These are phyloP conservation scores for Asclepias syriaca DNA, from an alignment of 257 asterid species.

Conservation along the genomic window DNA sequence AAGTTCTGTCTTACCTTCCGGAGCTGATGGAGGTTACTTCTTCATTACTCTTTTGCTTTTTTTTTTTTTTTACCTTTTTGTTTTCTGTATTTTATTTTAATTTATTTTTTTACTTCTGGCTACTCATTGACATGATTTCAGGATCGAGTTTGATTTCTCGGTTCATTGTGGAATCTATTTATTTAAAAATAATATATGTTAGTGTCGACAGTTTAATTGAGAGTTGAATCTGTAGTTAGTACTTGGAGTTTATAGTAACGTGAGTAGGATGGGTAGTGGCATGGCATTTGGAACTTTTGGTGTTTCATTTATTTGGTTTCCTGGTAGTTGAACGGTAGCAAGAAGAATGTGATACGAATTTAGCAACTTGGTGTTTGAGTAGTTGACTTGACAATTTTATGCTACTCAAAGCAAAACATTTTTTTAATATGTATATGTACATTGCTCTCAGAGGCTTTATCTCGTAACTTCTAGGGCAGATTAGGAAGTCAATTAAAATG, in stretches of 20 bases:
- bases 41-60: not conserved
- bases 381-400: not conserved
- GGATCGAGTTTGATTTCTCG: slow-evolving; percentile 11
- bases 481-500: not conserved
- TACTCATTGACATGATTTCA: slow-evolving; percentile 1
- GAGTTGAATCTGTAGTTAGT: not conserved
- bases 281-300: not conserved
- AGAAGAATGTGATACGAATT: not conserved
- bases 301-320: not conserved
- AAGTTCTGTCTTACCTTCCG: slow-evolving; percentile 38
- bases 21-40: slow-evolving; percentile 61
- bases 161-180: not conserved
- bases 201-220: not conserved
- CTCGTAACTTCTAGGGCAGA: not conserved
- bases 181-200: not conserved
- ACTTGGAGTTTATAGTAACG: slow-evolving; percentile 10
- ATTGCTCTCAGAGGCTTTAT: not conserved
- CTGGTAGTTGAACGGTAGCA: not conserved
- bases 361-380: not conserved
- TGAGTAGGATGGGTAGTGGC: not conserved
- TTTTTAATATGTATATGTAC: not conserved
- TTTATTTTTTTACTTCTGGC: not conserved
- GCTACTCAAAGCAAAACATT: not conserved
- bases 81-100: not conserved
- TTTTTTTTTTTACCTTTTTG: not conserved